Evolutionary conservation across 768 basidiomycete species (phyloP).

Genomic region (Podaxis rugospora): DNA sequence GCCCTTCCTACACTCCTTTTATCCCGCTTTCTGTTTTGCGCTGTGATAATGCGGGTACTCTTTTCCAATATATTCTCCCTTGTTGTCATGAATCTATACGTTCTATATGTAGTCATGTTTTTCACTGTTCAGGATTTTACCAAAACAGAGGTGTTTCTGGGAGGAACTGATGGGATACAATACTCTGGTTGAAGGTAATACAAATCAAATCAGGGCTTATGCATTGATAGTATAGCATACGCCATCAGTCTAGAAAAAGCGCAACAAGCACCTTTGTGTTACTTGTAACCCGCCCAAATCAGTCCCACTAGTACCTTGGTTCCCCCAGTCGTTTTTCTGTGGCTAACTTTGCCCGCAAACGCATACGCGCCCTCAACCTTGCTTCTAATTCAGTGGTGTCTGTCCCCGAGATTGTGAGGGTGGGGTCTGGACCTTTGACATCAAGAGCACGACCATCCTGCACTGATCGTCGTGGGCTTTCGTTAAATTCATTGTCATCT

Average conservation of each 20-base stretch:
- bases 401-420: constrained; percentile 14
- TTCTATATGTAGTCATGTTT: constrained; percentile 8
- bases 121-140: neutral
- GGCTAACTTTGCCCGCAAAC: constrained; percentile 42
- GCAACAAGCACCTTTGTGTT: constrained; percentile 17
- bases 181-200: neutral
- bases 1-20: constrained; percentile 4
- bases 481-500: neutral
- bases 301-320: neutral
- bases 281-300: constrained; percentile 2
- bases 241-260: neutral
- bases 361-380: constrained; percentile 43
- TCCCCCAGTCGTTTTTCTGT: constrained; percentile 31
- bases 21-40: neutral
- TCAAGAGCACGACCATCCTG: constrained; percentile 8
- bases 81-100: constrained; percentile 7
- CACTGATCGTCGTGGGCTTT: constrained; percentile 6
- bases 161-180: neutral
- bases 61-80: constrained; percentile 6
- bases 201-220: neutral
- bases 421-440: constrained; percentile 13
- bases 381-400: constrained; percentile 33
- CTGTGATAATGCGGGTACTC: constrained; percentile 10
- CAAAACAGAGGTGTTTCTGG: neutral
- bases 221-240: neutral